Evolutionary conservation across 768 basidiomycete species (phyloP).

Genomic region (Strobilomyces dryophilus): DNA sequence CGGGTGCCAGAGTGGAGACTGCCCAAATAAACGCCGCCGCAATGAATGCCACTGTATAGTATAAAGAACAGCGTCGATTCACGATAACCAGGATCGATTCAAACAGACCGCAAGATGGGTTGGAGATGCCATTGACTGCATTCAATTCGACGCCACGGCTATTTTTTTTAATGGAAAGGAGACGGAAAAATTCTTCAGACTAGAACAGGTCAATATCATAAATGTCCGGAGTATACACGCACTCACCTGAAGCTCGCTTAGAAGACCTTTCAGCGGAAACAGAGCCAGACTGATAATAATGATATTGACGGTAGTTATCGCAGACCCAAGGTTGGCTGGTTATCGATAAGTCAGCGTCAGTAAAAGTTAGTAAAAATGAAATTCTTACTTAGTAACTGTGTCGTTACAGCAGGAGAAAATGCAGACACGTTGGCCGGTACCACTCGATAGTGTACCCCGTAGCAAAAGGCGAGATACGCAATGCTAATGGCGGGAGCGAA

Average conservation of each 20-base stretch:
- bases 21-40: conserved; percentile 6
- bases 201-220: not conserved
- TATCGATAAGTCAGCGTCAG: not conserved
- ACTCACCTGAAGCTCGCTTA: conserved; percentile 11
- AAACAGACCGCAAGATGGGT: conserved; percentile 5
- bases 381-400: conserved; percentile 9
- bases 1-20: conserved; percentile 6
- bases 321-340: conserved; percentile 10
- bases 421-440: conserved; percentile 4
- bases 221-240: too few species aligned
- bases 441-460: conserved; percentile 15
- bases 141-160: conserved; percentile 2
- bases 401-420: not conserved
- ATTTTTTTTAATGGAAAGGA: conserved; percentile 5
- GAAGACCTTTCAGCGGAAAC: conserved; percentile 9
- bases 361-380: not conserved
- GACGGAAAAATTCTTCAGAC: conserved; percentile 20
- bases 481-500: conserved; percentile 1
- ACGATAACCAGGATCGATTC: not conserved
- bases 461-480: conserved; percentile 15
- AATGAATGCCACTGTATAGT: conserved; percentile 6
- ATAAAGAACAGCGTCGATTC: conserved; percentile 3
- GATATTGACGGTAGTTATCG: conserved; percentile 13
- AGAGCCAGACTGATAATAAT: conserved; percentile 12
- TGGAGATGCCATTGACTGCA: conserved; percentile 15